Percentiles rank a stretch among this genome's conserved stretches.
Conservation (phyloP, 2,329 filamentous ascomycete species). For the Taxawa tesnikishii region DNA sequence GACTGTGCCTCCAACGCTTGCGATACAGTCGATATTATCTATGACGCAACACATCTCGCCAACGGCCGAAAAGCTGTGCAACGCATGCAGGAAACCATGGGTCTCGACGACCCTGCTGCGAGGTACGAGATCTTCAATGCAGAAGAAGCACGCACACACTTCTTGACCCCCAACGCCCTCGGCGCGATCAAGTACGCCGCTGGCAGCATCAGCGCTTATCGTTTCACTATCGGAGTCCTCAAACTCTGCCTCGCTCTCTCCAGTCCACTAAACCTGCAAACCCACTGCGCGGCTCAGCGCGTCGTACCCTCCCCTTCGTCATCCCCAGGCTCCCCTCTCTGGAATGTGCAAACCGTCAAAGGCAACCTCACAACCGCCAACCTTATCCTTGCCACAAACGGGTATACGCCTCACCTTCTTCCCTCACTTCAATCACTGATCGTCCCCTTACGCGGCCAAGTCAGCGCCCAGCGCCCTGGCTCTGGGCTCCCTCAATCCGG, state of each 20-base stretch:
- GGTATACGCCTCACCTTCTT: conserved; percentile 15
- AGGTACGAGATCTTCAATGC: conserved; percentile 32
- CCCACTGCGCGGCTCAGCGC: conserved; percentile 32
- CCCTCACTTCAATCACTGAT: conserved; percentile 16
- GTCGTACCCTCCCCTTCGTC: neutral
- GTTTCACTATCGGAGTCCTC: conserved; percentile 31
- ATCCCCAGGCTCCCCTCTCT: conserved; percentile 4
- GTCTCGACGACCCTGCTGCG: conserved; percentile 27
- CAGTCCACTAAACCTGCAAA: conserved; percentile 42
- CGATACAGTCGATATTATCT: conserved; percentile 47
- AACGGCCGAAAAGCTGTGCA: conserved; percentile 26
- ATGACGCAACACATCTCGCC: conserved; percentile 33
- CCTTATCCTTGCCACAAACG: conserved; percentile 17
- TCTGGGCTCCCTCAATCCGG: conserved; percentile 22
- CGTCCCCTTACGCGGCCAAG: conserved; percentile 27
- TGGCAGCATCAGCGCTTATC: conserved; percentile 29
- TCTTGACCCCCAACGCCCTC: conserved; percentile 23
- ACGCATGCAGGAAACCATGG: conserved; percentile 34
- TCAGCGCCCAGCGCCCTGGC: conserved; percentile 24
- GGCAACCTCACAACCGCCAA: conserved; percentile 14
- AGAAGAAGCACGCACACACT: conserved; percentile 29
- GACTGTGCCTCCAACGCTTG: conserved; percentile 38
- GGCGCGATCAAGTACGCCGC: conserved; percentile 37
- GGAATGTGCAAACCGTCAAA: conserved; percentile 12
- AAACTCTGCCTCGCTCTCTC: conserved; percentile 31